phyloP scores from a whole-genome alignment of 176 grass and related monocot genomes.

The Oropetium thomaeum region DNA sequence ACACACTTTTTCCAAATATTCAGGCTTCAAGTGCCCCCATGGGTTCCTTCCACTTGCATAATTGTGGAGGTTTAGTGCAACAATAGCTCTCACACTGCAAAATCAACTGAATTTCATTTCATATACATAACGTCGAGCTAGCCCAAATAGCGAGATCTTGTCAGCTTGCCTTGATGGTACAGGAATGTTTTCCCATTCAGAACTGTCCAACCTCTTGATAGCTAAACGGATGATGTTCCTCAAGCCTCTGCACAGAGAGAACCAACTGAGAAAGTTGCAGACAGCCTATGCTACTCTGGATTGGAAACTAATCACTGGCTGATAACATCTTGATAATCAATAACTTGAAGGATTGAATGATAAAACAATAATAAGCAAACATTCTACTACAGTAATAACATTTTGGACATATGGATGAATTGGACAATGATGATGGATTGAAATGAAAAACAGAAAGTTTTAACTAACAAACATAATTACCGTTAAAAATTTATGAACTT shows the following conservation, averaged over 20 bases:
- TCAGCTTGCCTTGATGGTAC: constrained; percentile 74
- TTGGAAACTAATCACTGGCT: not conserved
- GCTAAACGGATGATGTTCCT: constrained; percentile 75
- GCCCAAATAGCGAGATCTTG: not conserved
- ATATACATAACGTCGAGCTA: constrained; percentile 14
- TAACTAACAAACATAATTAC: not conserved
- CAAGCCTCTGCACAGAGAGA: constrained; percentile 62
- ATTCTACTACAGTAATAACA: not conserved
- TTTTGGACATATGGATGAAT: constrained; percentile 1
- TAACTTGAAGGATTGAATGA: not conserved
- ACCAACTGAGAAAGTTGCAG: constrained; percentile 4
- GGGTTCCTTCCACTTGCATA: constrained; percentile 96
- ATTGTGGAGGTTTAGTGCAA: constrained; percentile 95
- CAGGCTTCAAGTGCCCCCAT: constrained; percentile 91
- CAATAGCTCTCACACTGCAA: constrained; percentile 94
- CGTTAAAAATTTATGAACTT: not conserved
- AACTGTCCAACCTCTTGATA: constrained; percentile 77
- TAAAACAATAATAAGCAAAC: constrained; percentile 23
- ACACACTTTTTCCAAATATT: constrained; percentile 92
- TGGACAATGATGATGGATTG: not conserved
- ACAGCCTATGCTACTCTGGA: constrained; percentile 11
- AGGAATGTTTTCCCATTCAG: constrained; percentile 80
- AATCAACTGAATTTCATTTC: constrained; percentile 11
- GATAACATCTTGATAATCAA: not conserved
- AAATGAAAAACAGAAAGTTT: not conserved